These are phyloP conservation scores for Tulasnella sp. DNA, from an alignment of 768 basidiomycete genomes.

Conservation along the genomic window DNA sequence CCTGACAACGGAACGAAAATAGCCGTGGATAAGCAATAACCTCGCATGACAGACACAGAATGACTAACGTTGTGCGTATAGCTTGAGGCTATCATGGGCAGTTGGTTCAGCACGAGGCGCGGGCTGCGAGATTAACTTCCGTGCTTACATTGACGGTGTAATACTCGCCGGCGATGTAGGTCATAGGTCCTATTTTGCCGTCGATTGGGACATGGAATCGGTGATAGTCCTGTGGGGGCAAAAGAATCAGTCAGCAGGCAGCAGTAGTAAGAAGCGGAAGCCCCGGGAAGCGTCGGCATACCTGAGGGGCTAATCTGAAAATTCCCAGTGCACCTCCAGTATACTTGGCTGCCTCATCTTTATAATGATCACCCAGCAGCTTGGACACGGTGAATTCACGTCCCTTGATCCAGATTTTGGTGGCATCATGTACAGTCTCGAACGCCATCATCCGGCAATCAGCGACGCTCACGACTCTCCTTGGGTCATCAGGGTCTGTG, in stretches of 20 bases:
- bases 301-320: conserved; percentile 73
- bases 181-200: conserved; percentile 73
- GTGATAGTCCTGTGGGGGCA: conserved; percentile 69
- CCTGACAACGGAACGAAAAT: neutral
- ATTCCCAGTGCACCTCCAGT: conserved; percentile 76
- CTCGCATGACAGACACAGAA: neutral
- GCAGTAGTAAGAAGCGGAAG: neutral
- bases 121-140: neutral
- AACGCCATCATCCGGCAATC: conserved; percentile 97
- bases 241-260: no score
- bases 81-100: conserved; percentile 63
- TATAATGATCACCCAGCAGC: conserved; percentile 71
- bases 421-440: conserved; percentile 75
- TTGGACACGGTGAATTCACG: conserved; percentile 77
- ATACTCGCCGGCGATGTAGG: conserved; percentile 79
- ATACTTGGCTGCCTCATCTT: conserved; percentile 57
- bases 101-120: conserved; percentile 2
- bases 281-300: conserved; percentile 9
- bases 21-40: neutral
- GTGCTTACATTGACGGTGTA: conserved; percentile 82
- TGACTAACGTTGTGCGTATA: conserved; percentile 53
- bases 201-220: conserved; percentile 86
- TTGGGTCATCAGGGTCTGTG: conserved; percentile 60
- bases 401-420: conserved; percentile 92
- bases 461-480: conserved; percentile 74